A percentile compares a stretch with the other conserved stretches of the same genome.
phyloP scores from a whole-genome alignment of 2,329 filamentous ascomycete species.

The Dryadomyces quercivorus region DNA sequence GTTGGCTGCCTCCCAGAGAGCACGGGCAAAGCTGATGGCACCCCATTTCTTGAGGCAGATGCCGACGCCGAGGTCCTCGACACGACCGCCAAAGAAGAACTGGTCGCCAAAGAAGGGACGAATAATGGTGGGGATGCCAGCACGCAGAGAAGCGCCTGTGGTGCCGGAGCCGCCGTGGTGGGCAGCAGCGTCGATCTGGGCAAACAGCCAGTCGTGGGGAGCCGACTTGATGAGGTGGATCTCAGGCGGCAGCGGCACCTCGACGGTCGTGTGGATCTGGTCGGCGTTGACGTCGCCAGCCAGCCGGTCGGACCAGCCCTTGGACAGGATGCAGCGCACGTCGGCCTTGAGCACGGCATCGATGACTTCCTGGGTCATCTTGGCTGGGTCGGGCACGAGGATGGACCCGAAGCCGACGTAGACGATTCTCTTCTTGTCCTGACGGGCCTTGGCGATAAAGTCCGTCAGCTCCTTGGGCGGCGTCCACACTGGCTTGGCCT shows the following conservation, averaged over 20 bases:
- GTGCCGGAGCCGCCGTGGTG: constrained; percentile 94
- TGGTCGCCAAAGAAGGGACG: constrained; percentile 97
- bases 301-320: constrained; percentile 86
- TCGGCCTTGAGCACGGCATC: constrained; percentile 85
- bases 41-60: constrained; percentile 84
- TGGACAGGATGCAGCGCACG: constrained; percentile 87
- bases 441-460: constrained; percentile 75
- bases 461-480: constrained; percentile 63
- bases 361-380: constrained; percentile 84
- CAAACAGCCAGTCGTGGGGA: constrained; percentile 94
- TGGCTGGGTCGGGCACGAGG: constrained; percentile 77
- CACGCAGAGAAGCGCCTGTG: constrained; percentile 82
- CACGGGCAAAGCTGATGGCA: constrained; percentile 70
- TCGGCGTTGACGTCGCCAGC: constrained; percentile 13
- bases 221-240: constrained; percentile 83
- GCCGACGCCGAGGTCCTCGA: constrained; percentile 89
- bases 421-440: constrained; percentile 79
- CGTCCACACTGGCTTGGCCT: constrained; percentile 35
- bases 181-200: constrained; percentile 82
- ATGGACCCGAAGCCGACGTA: constrained; percentile 98
- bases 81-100: constrained; percentile 83
- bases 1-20: constrained; percentile 83
- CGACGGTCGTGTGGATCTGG: constrained; percentile 29
- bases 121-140: constrained; percentile 86
- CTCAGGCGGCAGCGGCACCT: constrained; percentile 62